Evolutionary conservation across 148 eudicot genomes (phyloP).

Genomic region (Rhododendron vialii): DNA sequence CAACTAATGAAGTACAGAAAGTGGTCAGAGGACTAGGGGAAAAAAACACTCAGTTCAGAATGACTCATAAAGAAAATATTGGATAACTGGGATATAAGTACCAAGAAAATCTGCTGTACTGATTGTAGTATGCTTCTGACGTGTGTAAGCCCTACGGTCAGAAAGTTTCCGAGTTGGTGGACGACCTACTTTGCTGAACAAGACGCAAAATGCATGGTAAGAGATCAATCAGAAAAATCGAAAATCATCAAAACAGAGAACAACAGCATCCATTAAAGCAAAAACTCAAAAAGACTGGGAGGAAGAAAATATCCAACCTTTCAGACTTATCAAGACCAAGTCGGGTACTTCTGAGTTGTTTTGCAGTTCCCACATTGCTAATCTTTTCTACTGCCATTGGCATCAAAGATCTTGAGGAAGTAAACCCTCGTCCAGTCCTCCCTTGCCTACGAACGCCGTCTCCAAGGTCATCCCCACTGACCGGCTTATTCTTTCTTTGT

Average conservation of each 20-base stretch:
- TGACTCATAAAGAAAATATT: not conserved
- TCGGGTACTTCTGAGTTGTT: conserved; percentile 56
- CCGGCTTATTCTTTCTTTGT: conserved; percentile 53
- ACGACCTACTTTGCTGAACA: conserved; percentile 54
- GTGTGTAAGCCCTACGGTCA: conserved; percentile 55
- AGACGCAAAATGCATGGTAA: not conserved
- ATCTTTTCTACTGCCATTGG: conserved; percentile 39
- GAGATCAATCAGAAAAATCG: not conserved
- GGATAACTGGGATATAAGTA: conserved; percentile 8
- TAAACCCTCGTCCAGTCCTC: conserved; percentile 54
- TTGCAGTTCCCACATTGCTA: conserved; percentile 48
- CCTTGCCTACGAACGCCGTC: conserved; percentile 62
- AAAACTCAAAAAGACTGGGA: not conserved
- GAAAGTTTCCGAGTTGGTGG: conserved; percentile 59
- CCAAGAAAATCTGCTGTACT: conserved; percentile 58
- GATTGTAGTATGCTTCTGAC: conserved; percentile 44
- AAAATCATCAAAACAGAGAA: not conserved
- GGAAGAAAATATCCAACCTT: conserved; percentile 25
- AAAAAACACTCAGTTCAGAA: not conserved
- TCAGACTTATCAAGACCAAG: conserved; percentile 52
- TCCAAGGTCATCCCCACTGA: conserved; percentile 34
- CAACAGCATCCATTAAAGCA: not conserved
- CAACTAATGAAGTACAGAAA: conserved; percentile 20
- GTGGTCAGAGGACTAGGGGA: conserved; percentile 14
- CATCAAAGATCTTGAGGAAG: conserved; percentile 43